Evolutionary conservation across 2,329 filamentous ascomycete genomes (phyloP).

Genomic region (Aspergillus transmontanensis): DNA sequence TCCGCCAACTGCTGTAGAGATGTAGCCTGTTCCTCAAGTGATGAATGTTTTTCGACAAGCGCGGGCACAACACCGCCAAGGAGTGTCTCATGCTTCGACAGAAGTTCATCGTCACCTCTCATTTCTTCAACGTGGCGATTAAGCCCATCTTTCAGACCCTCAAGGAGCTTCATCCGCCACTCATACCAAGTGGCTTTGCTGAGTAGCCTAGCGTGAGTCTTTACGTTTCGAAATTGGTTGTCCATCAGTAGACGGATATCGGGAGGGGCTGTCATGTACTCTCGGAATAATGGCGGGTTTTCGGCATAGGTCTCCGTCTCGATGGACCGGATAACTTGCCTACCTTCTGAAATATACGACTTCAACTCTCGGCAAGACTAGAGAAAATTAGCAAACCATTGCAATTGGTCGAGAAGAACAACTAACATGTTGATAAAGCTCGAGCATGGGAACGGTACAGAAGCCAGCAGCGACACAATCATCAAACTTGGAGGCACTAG

Average conservation of each 20-base stretch:
- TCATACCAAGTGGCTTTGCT: constrained; percentile 99
- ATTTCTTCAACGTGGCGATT: constrained; percentile 75
- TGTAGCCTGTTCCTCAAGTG: constrained; percentile 65
- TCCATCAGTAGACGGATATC: constrained; percentile 88
- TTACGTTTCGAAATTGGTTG: constrained; percentile 96
- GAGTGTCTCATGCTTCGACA: constrained; percentile 69
- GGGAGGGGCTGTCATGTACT: constrained; percentile 83
- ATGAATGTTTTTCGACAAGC: constrained; percentile 62
- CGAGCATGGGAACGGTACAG: constrained; percentile 88
- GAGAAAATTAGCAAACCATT: constrained; percentile 29
- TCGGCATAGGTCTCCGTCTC: constrained; percentile 86
- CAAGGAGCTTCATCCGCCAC: constrained; percentile 87
- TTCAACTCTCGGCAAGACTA: constrained; percentile 90
- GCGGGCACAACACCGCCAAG: constrained; percentile 69
- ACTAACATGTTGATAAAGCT: constrained; percentile 85
- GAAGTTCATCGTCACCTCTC: constrained; percentile 67
- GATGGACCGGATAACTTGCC: constrained; percentile 85
- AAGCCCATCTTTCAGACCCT: constrained; percentile 80
- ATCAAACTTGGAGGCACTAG: constrained; percentile 57
- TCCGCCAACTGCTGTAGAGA: constrained; percentile 71
- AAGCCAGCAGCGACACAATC: constrained; percentile 84
- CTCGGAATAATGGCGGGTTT: constrained; percentile 86
- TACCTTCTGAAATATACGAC: constrained; percentile 92
- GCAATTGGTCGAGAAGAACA: constrained; percentile 6
- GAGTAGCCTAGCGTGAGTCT: constrained; percentile 82